Base-by-base conservation (phyloP, 2,329 filamentous ascomycete species). In the Alternaria gaisen region DNA sequence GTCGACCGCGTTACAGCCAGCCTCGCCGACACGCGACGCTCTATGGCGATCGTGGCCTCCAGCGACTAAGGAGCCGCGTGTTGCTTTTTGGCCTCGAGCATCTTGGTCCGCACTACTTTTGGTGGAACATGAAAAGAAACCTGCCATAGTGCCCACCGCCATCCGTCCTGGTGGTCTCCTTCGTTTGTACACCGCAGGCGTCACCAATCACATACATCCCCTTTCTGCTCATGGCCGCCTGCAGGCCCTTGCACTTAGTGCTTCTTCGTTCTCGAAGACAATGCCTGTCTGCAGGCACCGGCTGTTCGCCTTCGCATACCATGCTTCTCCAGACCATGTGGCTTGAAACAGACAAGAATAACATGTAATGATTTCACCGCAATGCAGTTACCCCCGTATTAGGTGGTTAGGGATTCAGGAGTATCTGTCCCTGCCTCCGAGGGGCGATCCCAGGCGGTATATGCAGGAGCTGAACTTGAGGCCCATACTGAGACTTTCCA, bases 271-370 rank as follows among this genome's bases (percentile, higher is more conserved):
- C 57, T 58, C 38, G 58, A 55, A 54, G 42, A 58, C 61, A 24
- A 65, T 69, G 58, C 65, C 64, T 65, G 67, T 43, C 65, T 68
- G 62, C 58, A 63, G 44, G 53, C 51, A 53, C 63, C 58, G 51
- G 56, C 43, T 64, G 61, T 61, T 59, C 54, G 41, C 47, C 44
- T 48, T 61, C 46, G 61, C 53, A 50, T 48, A 14, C 54, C 38
- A 56, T 56, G 53, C 50, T 47, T 53, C 56, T 30, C 26, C 40
- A 44, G 63, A 51, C 24, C 36, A 28, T 40, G 56, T 63, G 63
- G 65, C 67, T 63, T 58, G 53, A 22, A 48, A 50, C 42, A 51
- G 50, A 53, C 44, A 43, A 43, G 56, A 54, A 56, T 52, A 57
- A 50, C 41, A 40, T 54, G 46, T 22, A 24, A 63, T 65, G 64